Conservation (phyloP, 2,329 filamentous ascomycete species). For the Beauveria sp. region DNA sequence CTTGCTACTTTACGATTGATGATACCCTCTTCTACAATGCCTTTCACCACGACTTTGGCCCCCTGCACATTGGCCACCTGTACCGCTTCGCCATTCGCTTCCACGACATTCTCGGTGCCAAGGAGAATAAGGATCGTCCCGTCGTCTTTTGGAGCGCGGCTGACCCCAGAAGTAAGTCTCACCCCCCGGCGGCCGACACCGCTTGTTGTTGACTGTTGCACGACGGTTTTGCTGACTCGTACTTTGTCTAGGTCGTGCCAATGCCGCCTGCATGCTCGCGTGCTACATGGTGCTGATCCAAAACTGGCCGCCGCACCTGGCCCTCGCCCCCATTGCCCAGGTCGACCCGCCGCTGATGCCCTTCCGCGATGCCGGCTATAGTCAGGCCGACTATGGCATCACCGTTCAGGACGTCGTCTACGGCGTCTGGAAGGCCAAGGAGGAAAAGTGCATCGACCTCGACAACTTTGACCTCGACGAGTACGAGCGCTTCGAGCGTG, state of each 20-base stretch:
- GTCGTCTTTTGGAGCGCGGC: conserved; percentile 96
- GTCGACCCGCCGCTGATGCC: conserved; percentile 97
- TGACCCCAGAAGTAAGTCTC: conserved; percentile 71
- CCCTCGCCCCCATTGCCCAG: conserved; percentile 90
- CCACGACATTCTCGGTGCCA: conserved; percentile 87
- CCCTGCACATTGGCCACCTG: conserved; percentile 91
- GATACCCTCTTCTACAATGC: conserved; percentile 92
- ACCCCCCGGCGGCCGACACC: conserved; percentile 16
- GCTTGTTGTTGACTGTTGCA: background rate
- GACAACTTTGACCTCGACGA: conserved; percentile 95
- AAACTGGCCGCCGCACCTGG: conserved; percentile 92
- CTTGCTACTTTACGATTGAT: conserved; percentile 94
- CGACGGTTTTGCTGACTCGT: background rate
- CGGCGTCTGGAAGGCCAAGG: conserved; percentile 97
- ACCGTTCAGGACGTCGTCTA: conserved; percentile 97
- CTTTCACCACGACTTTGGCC: conserved; percentile 97
- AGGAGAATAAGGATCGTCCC: conserved; percentile 79
- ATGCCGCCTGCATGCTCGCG: conserved; percentile 88
- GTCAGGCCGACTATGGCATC: conserved; percentile 92
- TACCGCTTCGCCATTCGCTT: conserved; percentile 95
- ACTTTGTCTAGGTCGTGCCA: conserved; percentile 64
- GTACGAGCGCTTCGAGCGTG: conserved; percentile 91
- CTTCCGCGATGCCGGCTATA: conserved; percentile 96
- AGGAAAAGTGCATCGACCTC: conserved; percentile 82
- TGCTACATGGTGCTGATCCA: conserved; percentile 99